A percentile compares a stretch with the other conserved stretches of the same genome.
These are phyloP conservation scores for Laburnicola sp. DNA, from an alignment of 2,329 filamentous ascomycete genomes.

Conservation along the genomic window DNA sequence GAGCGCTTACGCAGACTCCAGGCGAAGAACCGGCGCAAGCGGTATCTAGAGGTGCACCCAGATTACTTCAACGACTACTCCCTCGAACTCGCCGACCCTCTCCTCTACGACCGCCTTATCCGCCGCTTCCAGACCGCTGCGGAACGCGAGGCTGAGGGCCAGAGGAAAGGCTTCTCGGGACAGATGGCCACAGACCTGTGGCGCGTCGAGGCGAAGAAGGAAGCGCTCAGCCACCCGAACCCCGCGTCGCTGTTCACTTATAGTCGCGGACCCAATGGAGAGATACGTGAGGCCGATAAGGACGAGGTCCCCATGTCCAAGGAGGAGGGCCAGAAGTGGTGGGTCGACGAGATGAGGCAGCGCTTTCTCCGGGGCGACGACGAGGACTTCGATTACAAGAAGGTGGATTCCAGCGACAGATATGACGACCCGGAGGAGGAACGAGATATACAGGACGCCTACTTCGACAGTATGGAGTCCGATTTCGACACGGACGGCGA, in stretches of 20 bases:
- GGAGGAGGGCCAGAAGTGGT: conserved; percentile 68
- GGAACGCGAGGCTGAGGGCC: conserved; percentile 74
- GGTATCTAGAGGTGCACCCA: conserved; percentile 72
- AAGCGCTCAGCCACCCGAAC: conserved; percentile 60
- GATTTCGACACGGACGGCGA: conserved; percentile 60
- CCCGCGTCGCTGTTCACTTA: conserved; percentile 56
- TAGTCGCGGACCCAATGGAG: conserved; percentile 55
- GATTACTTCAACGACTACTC: conserved; percentile 67
- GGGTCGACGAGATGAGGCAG: conserved; percentile 71
- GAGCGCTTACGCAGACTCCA: conserved; percentile 50
- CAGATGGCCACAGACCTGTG: conserved; percentile 76
- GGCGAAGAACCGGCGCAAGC: conserved; percentile 74
- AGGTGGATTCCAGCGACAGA: conserved; percentile 71
- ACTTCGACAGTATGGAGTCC: conserved; percentile 79
- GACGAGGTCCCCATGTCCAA: conserved; percentile 61
- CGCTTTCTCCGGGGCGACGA: conserved; percentile 77
- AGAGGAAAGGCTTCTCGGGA: conserved; percentile 75
- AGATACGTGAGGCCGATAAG: conserved; percentile 61
- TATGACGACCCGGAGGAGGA: conserved; percentile 68
- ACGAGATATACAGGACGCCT: conserved; percentile 70
- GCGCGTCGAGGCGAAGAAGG: conserved; percentile 75
- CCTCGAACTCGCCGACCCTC: conserved; percentile 71
- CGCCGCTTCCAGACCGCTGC: conserved; percentile 72
- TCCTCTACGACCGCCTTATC: conserved; percentile 80
- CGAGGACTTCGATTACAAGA: conserved; percentile 74